Evolutionary conservation across 2,329 filamentous ascomycete genomes (phyloP).

Genomic region (Salinomyces thailandicus): DNA sequence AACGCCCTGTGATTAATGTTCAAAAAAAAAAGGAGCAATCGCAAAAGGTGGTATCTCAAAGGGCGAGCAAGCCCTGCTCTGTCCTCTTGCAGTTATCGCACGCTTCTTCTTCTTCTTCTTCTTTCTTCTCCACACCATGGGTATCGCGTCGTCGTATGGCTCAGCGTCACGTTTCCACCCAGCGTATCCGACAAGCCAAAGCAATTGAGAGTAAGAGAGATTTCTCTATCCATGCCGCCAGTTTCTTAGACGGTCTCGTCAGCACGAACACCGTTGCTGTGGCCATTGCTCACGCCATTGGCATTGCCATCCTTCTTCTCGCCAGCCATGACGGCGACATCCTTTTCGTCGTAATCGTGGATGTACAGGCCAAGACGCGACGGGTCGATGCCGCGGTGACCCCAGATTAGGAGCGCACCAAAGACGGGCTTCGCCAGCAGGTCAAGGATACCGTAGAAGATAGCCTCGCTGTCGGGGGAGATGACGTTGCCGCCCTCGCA

Average conservation of each 20-base stretch:
- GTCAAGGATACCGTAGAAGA: conserved; percentile 60
- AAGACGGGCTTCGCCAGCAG: conserved; percentile 56
- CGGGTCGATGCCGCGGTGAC: conserved; percentile 53
- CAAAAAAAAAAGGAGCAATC: background rate
- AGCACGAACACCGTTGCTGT: conserved; percentile 10
- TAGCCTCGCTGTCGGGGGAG: conserved; percentile 53
- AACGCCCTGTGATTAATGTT: too few relatives aligned
- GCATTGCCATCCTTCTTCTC: conserved; percentile 6
- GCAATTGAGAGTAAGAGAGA: too few relatives aligned
- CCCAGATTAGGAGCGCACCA: conserved; percentile 49
- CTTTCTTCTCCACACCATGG: too few relatives aligned
- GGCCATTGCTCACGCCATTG: conserved; percentile 14
- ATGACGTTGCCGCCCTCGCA: conserved; percentile 56
- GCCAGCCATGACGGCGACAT: conserved; percentile 14
- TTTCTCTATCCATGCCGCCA: too few relatives aligned
- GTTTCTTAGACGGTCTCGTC: conserved; percentile 4
- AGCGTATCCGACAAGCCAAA: too few relatives aligned
- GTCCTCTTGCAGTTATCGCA: too few relatives aligned
- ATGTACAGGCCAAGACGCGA: conserved; percentile 45
- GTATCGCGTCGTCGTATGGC: background rate
- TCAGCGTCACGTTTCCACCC: too few relatives aligned
- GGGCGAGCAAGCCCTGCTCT: background rate
- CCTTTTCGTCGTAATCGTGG: conserved; percentile 35
- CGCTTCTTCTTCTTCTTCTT: too few relatives aligned
- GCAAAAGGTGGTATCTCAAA: conserved; percentile 1